A percentile compares a stretch with the other conserved stretches of the same genome.
Evolutionary conservation across 352 stramenopile genomes (phyloP).

Genomic region (Pythium myriotylum): DNA sequence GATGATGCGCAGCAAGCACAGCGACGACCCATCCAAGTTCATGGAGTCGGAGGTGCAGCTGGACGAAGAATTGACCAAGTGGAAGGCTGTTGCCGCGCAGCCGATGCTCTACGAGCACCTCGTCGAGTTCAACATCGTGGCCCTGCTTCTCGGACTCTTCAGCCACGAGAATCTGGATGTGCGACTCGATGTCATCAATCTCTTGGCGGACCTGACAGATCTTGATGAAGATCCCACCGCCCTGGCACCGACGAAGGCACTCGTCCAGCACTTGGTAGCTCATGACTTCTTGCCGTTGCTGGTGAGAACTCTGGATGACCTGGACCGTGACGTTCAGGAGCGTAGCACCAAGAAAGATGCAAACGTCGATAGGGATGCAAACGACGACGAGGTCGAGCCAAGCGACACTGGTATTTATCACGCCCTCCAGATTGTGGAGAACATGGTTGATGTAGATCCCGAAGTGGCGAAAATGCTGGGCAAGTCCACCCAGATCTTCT

Average conservation of each 20-base stretch:
- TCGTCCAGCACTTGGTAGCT: constrained; percentile 43
- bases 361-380: not conserved
- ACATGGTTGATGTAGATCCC: constrained; percentile 49
- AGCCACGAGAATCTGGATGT: constrained; percentile 73
- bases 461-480: constrained; percentile 24
- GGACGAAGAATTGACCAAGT: constrained; percentile 41
- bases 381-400: constrained; percentile 37
- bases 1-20: constrained; percentile 59
- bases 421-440: constrained; percentile 58
- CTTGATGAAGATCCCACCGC: constrained; percentile 41
- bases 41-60: constrained; percentile 66
- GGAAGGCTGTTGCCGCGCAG: constrained; percentile 48
- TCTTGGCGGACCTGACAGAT: constrained; percentile 57
- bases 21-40: constrained; percentile 64
- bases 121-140: constrained; percentile 46
- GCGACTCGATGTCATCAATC: constrained; percentile 36
- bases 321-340: constrained; percentile 34
- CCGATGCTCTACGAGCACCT: constrained; percentile 49
- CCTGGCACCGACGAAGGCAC: constrained; percentile 35
- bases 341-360: constrained; percentile 4
- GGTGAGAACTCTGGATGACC: constrained; percentile 35
- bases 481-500: constrained; percentile 18
- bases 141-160: constrained; percentile 58
- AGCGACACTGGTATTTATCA: constrained; percentile 57
- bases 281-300: constrained; percentile 41